These are phyloP conservation scores for Boletus tomentosulus DNA, from an alignment of 768 basidiomycete species.

Conservation along the genomic window DNA sequence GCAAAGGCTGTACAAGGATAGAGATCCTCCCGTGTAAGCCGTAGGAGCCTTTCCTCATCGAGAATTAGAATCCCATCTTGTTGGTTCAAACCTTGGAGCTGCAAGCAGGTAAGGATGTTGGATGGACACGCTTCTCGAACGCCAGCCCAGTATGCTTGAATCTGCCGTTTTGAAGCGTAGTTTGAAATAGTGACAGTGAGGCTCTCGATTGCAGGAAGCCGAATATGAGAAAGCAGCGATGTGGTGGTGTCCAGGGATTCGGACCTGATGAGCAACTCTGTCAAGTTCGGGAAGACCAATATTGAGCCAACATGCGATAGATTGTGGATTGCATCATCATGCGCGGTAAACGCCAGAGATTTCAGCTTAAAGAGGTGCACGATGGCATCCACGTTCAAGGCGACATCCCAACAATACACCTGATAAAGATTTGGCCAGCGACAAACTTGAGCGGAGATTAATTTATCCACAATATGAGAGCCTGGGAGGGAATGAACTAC, in stretches of 20 bases:
- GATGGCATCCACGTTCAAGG: not conserved
- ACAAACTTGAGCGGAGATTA: not conserved
- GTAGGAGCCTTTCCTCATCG: not conserved
- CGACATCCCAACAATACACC: not conserved
- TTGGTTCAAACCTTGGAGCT: too few species aligned
- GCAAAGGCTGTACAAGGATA: too few species aligned
- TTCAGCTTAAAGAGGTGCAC: not conserved
- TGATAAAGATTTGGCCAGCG: not conserved
- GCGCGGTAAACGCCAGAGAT: not conserved
- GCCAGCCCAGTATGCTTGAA: not conserved
- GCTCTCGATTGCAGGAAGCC: not conserved
- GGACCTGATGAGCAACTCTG: not conserved
- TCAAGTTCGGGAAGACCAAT: not conserved
- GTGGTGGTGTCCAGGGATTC: not conserved
- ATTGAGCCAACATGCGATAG: not conserved
- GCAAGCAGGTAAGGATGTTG: not conserved
- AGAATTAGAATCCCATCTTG: not conserved
- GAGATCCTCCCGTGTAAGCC: too few species aligned
- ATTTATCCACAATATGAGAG: accelerated
- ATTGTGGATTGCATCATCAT: too few species aligned
- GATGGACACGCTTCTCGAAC: not conserved
- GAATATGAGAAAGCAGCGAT: not conserved
- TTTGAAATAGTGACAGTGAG: not conserved
- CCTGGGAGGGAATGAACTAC: too few species aligned
- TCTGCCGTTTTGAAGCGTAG: not conserved